These are phyloP conservation scores for Gastrolobium villosum DNA, from an alignment of 306 rosid genomes.

Conservation along the genomic window DNA sequence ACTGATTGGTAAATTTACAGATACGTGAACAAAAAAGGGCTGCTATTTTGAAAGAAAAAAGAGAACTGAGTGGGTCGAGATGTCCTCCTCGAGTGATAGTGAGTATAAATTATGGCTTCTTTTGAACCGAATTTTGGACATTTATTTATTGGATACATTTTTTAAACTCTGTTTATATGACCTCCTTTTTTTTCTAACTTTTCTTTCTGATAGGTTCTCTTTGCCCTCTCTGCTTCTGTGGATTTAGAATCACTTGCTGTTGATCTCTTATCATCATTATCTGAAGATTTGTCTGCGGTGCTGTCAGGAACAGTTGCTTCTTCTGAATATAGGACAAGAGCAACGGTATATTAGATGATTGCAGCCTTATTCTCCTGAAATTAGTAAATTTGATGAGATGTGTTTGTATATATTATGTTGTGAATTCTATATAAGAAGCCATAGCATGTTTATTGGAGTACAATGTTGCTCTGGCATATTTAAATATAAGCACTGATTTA, in stretches of 20 bases:
- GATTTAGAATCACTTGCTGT: conserved; percentile 69
- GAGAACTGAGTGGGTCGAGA: conserved; percentile 78
- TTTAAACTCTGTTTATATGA: not conserved
- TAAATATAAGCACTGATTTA: not conserved
- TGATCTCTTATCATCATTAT: conserved; percentile 70
- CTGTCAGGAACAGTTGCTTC: conserved; percentile 74
- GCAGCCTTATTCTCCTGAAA: conserved; percentile 16
- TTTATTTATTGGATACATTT: conserved; percentile 1
- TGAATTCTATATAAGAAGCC: too few relatives aligned
- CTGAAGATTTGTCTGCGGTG: conserved; percentile 53
- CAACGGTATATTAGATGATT: conserved; percentile 63
- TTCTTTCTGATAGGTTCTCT: conserved; percentile 72
- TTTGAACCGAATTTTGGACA: not conserved
- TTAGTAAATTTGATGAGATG: not conserved
- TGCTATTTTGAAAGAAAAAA: conserved; percentile 82
- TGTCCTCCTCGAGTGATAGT: conserved; percentile 94
- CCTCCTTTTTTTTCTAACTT: not conserved
- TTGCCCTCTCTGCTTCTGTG: conserved; percentile 76
- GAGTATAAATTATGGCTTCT: conserved; percentile 48
- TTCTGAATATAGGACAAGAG: conserved; percentile 78
- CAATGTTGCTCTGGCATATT: not conserved
- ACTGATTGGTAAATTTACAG: conserved; percentile 52
- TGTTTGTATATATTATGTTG: not conserved
- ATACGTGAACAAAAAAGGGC: conserved; percentile 77
- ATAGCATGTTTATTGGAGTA: not conserved